Percentiles rank a stretch among this genome's conserved stretches.
Conservation (phyloP, 192 early-diverging fungal genomes). For the Pilobolus umbonatus region DNA sequence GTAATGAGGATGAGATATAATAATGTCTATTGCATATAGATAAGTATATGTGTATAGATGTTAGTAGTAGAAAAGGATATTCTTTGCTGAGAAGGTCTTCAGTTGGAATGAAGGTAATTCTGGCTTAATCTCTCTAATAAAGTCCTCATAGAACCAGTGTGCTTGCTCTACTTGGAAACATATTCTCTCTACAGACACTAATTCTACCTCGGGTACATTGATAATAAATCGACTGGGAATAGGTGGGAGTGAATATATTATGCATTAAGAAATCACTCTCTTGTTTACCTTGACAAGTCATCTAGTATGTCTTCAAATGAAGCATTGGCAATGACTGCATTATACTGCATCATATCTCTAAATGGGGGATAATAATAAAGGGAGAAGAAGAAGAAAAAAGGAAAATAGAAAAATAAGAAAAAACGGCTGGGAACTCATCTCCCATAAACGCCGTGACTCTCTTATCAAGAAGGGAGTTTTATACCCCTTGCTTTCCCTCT, state of each 20-base stretch:
- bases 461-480: too few relatives aligned
- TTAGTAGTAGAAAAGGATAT: slow-evolving; percentile 39
- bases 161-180: slow-evolving; percentile 99
- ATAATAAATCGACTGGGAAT: slow-evolving; percentile 88
- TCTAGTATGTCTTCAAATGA: slow-evolving; percentile 82
- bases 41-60: neutral
- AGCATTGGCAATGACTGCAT: slow-evolving; percentile 51
- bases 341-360: slow-evolving; percentile 29
- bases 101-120: slow-evolving; percentile 79
- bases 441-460: too few relatives aligned
- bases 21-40: neutral
- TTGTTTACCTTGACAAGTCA: slow-evolving; percentile 74
- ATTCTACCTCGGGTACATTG: slow-evolving; percentile 95
- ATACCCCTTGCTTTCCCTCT: too few relatives aligned
- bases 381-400: too few relatives aligned
- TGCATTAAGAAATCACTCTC: neutral
- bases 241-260: neutral
- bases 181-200: slow-evolving; percentile 89
- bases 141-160: slow-evolving; percentile 99
- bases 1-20: slow-evolving; percentile 31
- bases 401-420: too few relatives aligned
- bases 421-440: too few relatives aligned
- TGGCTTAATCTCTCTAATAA: slow-evolving; percentile 83
- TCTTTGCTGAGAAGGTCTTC: slow-evolving; percentile 74
- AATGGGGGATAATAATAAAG: too few relatives aligned